phyloP scores from a whole-genome alignment of 768 basidiomycete genomes.

The Heimioporus sp. region DNA sequence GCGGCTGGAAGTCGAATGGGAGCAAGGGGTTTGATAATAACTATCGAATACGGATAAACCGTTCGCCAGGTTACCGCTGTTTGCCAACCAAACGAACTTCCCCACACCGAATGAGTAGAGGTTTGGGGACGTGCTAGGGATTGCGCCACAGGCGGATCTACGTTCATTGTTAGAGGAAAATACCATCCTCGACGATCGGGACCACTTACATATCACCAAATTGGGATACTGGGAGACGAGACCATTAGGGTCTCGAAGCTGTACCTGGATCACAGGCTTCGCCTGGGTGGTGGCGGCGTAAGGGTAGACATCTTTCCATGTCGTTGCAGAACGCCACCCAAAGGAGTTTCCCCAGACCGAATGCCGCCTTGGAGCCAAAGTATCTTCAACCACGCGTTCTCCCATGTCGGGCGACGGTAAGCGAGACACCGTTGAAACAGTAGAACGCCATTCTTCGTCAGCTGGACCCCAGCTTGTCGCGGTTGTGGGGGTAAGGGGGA shows the following conservation, averaged over 20 bases:
- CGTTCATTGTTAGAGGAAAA: constrained; percentile 11
- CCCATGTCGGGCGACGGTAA: constrained; percentile 60
- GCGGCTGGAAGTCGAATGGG: constrained; percentile 7
- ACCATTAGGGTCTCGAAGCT: constrained; percentile 9
- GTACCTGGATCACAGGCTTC: neutral
- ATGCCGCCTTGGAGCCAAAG: neutral
- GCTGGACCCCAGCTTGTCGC: constrained; percentile 52
- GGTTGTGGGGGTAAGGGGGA: constrained; percentile 41
- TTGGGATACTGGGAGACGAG: constrained; percentile 29
- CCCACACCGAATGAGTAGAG: constrained; percentile 5
- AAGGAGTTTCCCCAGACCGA: constrained; percentile 25
- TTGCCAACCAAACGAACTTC: constrained; percentile 22
- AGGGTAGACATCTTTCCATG: constrained; percentile 23
- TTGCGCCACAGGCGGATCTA: constrained; percentile 32
- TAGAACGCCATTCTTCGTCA: constrained; percentile 39
- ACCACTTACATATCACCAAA: constrained; percentile 35
- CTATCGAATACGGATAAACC: constrained; percentile 15
- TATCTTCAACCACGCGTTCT: constrained; percentile 38
- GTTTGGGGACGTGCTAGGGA: constrained; percentile 25
- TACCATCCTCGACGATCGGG: neutral
- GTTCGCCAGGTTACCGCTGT: constrained; percentile 11
- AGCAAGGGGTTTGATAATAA: neutral
- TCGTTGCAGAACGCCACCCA: constrained; percentile 18
- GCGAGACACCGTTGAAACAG: constrained; percentile 32
- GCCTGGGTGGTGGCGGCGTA: neutral